Evolutionary conservation across 2,329 filamentous ascomycete species (phyloP).

Genomic region (Hawksworthiomyces lignivorus): DNA sequence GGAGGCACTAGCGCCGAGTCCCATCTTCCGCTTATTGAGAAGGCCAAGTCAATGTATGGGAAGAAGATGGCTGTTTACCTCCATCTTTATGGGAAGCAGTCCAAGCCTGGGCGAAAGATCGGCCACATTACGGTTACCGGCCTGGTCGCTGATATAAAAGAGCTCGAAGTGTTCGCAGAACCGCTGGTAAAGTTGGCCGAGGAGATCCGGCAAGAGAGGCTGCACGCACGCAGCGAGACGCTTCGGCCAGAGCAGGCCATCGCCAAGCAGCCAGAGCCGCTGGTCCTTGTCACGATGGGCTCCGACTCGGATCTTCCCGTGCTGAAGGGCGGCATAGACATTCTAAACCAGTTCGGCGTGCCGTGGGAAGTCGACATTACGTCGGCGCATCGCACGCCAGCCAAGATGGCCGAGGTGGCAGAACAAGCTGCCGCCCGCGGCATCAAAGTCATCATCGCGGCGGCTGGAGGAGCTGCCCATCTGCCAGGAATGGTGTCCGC

Average conservation of each 20-base stretch:
- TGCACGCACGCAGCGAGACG: conserved; percentile 31
- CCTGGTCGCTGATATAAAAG: conserved; percentile 52
- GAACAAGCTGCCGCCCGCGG: conserved; percentile 55
- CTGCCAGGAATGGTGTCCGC: conserved; percentile 69
- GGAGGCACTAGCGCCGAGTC: conserved; percentile 60
- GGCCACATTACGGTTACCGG: conserved; percentile 83
- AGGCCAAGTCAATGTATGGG: conserved; percentile 36
- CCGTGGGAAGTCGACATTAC: conserved; percentile 69
- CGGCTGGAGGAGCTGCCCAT: conserved; percentile 66
- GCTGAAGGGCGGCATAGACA: conserved; percentile 56
- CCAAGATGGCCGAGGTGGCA: conserved; percentile 53
- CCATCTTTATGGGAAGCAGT: conserved; percentile 87
- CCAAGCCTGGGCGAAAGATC: conserved; percentile 86
- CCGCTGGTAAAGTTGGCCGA: conserved; percentile 62
- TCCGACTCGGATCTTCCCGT: conserved; percentile 70
- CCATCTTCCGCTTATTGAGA: conserved; percentile 44
- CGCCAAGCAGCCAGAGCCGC: conserved; percentile 31
- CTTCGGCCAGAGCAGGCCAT: conserved; percentile 27
- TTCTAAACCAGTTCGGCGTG: conserved; percentile 63
- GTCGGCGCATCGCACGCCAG: conserved; percentile 36
- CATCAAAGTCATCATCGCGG: conserved; percentile 67
- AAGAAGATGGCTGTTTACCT: conserved; percentile 48
- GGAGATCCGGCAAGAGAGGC: conserved; percentile 47
- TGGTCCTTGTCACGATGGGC: conserved; percentile 76
- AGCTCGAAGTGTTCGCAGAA: conserved; percentile 51